These are phyloP conservation scores for Avena atlantica DNA, from an alignment of 176 grass and related monocot genomes.

Conservation along the genomic window DNA sequence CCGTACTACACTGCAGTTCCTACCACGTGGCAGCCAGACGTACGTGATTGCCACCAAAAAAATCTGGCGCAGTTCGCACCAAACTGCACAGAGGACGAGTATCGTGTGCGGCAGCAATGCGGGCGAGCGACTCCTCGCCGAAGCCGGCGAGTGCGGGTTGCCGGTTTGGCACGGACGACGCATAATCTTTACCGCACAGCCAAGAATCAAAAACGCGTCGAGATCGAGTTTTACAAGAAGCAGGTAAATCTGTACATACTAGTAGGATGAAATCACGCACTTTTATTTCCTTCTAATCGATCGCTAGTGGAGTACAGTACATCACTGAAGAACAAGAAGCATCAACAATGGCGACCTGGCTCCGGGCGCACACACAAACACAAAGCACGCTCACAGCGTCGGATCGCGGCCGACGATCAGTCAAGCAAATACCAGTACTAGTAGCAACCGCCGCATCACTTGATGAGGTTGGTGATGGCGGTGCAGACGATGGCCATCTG, in stretches of 20 bases:
- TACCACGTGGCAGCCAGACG: not conserved
- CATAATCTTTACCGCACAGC: not conserved
- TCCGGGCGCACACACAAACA: not conserved
- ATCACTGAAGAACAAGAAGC: not conserved
- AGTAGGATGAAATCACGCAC: not conserved
- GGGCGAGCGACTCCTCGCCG: not conserved
- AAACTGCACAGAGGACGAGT: not conserved
- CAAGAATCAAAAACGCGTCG: not conserved
- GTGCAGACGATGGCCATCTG: conserved; percentile 23
- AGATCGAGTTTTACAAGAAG: not conserved
- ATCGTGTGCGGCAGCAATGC: not conserved
- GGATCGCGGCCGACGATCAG: not conserved
- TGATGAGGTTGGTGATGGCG: conserved; percentile 34
- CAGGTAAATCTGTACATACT: not conserved
- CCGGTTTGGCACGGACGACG: not conserved
- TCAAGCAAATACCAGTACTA: not conserved
- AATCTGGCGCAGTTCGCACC: not conserved
- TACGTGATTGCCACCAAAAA: not conserved
- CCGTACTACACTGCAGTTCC: not conserved
- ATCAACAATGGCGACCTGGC: not conserved
- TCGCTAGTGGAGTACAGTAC: not conserved
- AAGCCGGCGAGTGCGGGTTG: not conserved
- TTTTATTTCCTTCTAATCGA: not conserved
- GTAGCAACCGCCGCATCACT: not conserved
- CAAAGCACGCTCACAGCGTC: not conserved